A percentile compares a stretch with the other conserved stretches of the same genome.
phyloP scores from a whole-genome alignment of 1,284 basidiomycete species.

The Nidula niveotomentosa region DNA sequence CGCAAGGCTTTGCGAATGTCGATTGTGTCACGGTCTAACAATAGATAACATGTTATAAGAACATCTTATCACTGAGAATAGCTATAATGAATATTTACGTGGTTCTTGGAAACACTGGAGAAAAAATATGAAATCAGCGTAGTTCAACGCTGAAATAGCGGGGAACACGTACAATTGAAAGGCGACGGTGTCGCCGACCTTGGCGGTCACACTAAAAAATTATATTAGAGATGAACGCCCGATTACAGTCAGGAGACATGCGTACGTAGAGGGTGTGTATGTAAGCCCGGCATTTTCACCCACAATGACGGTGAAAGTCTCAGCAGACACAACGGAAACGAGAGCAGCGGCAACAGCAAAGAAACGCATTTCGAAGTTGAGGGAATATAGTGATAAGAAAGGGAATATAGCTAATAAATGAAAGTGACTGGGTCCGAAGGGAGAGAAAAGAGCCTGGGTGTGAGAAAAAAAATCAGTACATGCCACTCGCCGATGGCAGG shows the following conservation, averaged over 20 bases:
- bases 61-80: neutral
- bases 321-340: constrained; percentile 37
- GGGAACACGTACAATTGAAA: constrained; percentile 40
- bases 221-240: neutral
- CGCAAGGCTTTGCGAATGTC: constrained; percentile 54
- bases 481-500: neutral
- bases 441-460: constrained; percentile 1
- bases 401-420: constrained; percentile 1
- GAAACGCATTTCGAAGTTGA: constrained; percentile 45
- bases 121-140: neutral
- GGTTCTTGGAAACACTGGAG: constrained; percentile 34
- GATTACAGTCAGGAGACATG: neutral
- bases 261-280: constrained; percentile 27
- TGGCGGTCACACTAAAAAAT: constrained; percentile 37
- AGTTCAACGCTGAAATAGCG: neutral
- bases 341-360: constrained; percentile 39
- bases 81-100: constrained; percentile 25
- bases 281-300: constrained; percentile 41
- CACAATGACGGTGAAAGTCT: constrained; percentile 39
- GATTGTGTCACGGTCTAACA: constrained; percentile 58
- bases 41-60: neutral
- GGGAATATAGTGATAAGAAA: constrained; percentile 1
- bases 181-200: constrained; percentile 49
- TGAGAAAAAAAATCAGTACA: neutral
- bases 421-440: neutral